Percentiles rank a stretch among this genome's conserved stretches.
These are phyloP conservation scores for Neurospora sp. DNA, from an alignment of 495 filamentous ascomycete genomes.

Conservation along the genomic window DNA sequence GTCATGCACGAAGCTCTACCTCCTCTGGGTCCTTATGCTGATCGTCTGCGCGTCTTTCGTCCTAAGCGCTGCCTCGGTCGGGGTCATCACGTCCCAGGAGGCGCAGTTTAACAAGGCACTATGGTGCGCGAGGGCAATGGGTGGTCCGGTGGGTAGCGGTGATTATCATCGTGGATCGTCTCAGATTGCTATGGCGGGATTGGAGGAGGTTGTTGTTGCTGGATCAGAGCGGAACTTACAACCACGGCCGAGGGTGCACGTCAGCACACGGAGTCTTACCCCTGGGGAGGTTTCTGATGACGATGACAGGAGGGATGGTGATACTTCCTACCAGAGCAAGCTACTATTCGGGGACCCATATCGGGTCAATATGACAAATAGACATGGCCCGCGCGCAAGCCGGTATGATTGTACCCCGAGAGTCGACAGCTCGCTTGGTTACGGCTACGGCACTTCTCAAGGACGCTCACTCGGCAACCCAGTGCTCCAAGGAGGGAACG, in stretches of 20 bases:
- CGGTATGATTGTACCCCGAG: not conserved
- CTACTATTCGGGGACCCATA: not conserved
- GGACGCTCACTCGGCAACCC: not conserved
- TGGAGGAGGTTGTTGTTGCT: not conserved
- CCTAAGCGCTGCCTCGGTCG: not conserved
- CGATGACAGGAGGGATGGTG: not conserved
- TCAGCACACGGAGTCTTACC: not conserved
- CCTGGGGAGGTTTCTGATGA: not conserved
- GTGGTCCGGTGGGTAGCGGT: not conserved
- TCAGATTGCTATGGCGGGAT: not conserved
- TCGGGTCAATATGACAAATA: not conserved
- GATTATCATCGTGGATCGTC: not conserved
- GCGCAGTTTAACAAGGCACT: not conserved
- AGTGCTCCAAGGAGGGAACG: not conserved
- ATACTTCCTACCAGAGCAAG: not conserved
- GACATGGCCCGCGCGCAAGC: not conserved
- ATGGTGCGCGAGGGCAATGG: not conserved
- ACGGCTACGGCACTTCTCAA: not conserved
- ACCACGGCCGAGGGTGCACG: not conserved
- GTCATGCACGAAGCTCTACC: not conserved
- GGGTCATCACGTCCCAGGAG: not conserved
- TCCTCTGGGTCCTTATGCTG: not conserved
- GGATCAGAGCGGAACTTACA: not conserved
- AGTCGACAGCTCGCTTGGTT: not conserved
- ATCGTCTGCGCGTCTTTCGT: not conserved